These are phyloP conservation scores for Termitomyces sp. DNA, from an alignment of 1,284 basidiomycete genomes.

Conservation along the genomic window DNA sequence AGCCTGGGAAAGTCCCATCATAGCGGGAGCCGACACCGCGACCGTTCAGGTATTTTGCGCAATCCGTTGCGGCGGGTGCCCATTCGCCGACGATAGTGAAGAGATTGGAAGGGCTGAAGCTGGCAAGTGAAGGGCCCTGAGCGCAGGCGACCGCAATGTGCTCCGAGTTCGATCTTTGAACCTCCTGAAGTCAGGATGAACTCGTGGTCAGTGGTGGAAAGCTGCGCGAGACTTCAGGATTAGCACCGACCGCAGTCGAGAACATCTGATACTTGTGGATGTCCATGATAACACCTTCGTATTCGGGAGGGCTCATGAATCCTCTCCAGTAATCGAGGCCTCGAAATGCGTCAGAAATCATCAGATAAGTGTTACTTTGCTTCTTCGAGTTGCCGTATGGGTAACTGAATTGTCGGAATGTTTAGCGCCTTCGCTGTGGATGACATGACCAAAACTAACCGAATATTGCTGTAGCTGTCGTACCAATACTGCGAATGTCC, in stretches of 20 bases:
- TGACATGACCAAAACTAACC: neutral
- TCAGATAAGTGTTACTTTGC: constrained; percentile 57
- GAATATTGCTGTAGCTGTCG: constrained; percentile 1
- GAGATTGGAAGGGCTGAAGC: neutral
- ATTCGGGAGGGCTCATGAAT: constrained; percentile 40
- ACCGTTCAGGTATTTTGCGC: constrained; percentile 78
- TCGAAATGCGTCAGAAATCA: constrained; percentile 85
- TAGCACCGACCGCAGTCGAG: neutral
- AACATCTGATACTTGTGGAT: constrained; percentile 3
- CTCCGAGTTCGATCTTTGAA: neutral
- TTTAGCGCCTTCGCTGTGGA: neutral
- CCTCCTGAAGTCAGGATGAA: neutral
- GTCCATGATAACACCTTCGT: neutral
- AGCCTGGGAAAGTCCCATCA: constrained; percentile 72
- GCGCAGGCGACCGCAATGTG: constrained; percentile 1
- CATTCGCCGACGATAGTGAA: constrained; percentile 75
- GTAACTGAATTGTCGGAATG: neutral
- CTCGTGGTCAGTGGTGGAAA: neutral
- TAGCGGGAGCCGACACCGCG: constrained; percentile 68
- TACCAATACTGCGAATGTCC: neutral
- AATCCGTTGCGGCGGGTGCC: constrained; percentile 81
- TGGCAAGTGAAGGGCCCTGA: neutral
- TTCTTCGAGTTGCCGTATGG: constrained; percentile 50
- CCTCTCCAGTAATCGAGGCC: constrained; percentile 69
- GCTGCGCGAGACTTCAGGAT: neutral